Conservation (phyloP, 129 eudicot species). For the Chrysanthemum lavandulifolium region DNA sequence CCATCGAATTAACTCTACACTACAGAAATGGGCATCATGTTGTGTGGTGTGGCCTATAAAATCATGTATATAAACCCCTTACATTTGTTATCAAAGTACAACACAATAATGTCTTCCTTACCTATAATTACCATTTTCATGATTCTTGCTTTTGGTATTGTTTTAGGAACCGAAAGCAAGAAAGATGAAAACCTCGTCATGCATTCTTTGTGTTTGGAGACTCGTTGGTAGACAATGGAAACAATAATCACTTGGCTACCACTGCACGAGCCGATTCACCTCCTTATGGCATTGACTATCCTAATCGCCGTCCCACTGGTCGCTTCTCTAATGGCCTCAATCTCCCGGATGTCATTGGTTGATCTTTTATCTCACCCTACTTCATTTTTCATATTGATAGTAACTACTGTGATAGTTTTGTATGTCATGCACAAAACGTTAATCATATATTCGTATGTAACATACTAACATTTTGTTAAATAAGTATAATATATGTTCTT, state of each 20-base stretch:
- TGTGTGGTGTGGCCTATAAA: neutral
- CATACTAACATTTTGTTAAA: too few relatives aligned
- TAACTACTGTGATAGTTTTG: neutral
- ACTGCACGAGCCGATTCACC: slow-evolving; percentile 39
- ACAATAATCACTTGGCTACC: slow-evolving; percentile 32
- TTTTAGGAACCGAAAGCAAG: slow-evolving; percentile 1
- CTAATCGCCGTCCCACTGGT: slow-evolving; percentile 37
- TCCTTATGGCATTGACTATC: slow-evolving; percentile 42
- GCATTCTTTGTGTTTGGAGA: slow-evolving; percentile 43
- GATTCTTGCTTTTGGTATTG: slow-evolving; percentile 9
- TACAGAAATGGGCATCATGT: neutral
- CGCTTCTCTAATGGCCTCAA: slow-evolving; percentile 39
- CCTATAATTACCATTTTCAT: slow-evolving; percentile 17
- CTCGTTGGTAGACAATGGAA: slow-evolving; percentile 44
- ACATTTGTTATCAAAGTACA: slow-evolving; percentile 6
- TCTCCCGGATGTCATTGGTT: slow-evolving; percentile 39
- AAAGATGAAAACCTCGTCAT: neutral
- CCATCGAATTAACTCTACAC: slow-evolving; percentile 17
- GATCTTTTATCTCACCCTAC: neutral
- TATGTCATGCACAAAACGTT: neutral
- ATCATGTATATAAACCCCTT: slow-evolving; percentile 16
- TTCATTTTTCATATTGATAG: neutral
- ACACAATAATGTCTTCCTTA: slow-evolving; percentile 25
- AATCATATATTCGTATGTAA: neutral
- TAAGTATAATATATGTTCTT: neutral